Base-by-base conservation (phyloP, 495 filamentous ascomycete genomes). In the Neurospora sublineolata region DNA sequence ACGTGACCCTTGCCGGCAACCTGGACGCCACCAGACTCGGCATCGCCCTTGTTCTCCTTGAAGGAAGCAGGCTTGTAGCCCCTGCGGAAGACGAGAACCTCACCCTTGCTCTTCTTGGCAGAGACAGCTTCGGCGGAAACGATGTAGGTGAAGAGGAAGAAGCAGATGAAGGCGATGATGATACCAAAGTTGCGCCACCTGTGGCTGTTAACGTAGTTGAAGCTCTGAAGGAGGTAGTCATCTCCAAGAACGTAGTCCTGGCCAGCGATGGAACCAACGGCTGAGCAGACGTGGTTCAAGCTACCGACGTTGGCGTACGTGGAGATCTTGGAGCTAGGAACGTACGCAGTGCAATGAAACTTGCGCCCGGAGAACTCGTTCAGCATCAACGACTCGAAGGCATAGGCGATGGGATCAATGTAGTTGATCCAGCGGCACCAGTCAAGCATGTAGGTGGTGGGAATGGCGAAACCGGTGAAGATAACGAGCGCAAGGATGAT, bases 351-450 rank as follows among this genome's bases (percentile, higher is more conserved):
- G 77, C 94, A 97, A 0, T 37, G 16, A 74, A 92, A 94, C 0
- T 86, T 72, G 6, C 91, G 88, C 39, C 81, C 79, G 73, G 87
- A 84, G 78, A 95, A 97, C 79, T 97, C 94, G 76, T 97, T 97
- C 75, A 96, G 88, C 89, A 97, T 92, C 12, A 97, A 80, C 3
- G 89, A 84, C 80, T 97, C 94, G 76, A 97, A 97, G 1, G 91
- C 88, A 74, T 97, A 97, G 1, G 87, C 89, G 46, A 97, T 87
- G 6, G 93, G 93, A 73, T 97, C 90, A 14, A 97, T 79, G 73
- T 93, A 97, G 74, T 93, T 92, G 41, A 97, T 83, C 94, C 94
- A 97, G 38, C 91, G 86, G 74, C 92, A 92, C 91, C 94, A 97
- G 3, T 82, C 84, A 14, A 89, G 87, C 93, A 97, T 97, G 76